phyloP scores from a whole-genome alignment of 768 basidiomycete species.

The Saitozyma podzolica region DNA sequence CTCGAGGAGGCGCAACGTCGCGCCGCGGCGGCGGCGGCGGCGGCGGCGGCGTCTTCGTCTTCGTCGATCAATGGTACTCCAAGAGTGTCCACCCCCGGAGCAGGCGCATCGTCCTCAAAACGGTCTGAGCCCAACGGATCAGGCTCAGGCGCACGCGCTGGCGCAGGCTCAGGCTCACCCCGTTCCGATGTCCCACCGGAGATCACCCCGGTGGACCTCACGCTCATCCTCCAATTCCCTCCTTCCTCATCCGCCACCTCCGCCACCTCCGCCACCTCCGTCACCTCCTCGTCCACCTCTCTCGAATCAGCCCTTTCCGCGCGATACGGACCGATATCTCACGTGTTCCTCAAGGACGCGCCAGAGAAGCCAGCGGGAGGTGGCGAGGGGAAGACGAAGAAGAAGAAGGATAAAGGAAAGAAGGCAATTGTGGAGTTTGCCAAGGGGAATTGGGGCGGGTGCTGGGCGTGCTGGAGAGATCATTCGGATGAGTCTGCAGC shows the following conservation, averaged over 20 bases:
- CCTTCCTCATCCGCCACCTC: slow-evolving; percentile 15
- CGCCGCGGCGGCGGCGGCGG: slow-evolving; percentile 23
- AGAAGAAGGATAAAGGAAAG: slow-evolving; percentile 31
- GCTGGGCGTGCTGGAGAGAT: slow-evolving; percentile 50
- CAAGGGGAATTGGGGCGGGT: slow-evolving; percentile 44
- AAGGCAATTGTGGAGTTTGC: slow-evolving; percentile 46
- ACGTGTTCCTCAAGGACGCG: slow-evolving; percentile 32
- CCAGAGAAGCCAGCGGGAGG: slow-evolving; percentile 2
- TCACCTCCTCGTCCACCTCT: slow-evolving; percentile 4
- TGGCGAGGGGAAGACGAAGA: slow-evolving; percentile 28
- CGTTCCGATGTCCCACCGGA: slow-evolving; percentile 17
- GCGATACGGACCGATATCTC: slow-evolving; percentile 42
- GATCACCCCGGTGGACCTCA: slow-evolving; percentile 40
- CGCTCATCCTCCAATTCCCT: slow-evolving; percentile 44
- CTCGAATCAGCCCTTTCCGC: slow-evolving; percentile 19
- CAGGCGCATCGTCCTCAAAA: background rate
- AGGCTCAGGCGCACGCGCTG: no score
- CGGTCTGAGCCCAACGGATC: background rate
- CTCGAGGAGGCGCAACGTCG: slow-evolving; percentile 41
- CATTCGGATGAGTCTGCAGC: slow-evolving; percentile 13
- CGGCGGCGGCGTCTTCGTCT: background rate
- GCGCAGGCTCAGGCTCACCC: no score
- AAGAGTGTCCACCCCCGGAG: background rate
- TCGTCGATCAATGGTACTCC: background rate
- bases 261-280: slow-evolving; percentile 7